Conservation (phyloP, 2,329 filamentous ascomycete species). For the Colletotrichum sp. region DNA sequence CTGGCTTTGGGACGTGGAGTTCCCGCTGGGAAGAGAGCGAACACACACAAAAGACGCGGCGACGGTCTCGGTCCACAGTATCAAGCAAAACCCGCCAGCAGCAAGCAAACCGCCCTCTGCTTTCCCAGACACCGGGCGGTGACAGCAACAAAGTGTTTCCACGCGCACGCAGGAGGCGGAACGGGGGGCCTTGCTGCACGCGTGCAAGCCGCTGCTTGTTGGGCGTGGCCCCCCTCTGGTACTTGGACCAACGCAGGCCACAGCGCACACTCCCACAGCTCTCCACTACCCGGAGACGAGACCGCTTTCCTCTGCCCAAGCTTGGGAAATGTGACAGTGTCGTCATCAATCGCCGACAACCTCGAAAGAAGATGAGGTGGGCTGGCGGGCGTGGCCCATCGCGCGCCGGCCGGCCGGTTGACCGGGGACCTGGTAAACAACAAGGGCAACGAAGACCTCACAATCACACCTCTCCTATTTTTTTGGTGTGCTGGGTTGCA, state of each 20-base stretch:
- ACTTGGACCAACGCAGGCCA: neutral
- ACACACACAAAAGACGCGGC: neutral
- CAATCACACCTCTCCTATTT: neutral
- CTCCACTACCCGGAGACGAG: neutral
- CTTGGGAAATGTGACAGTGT: neutral
- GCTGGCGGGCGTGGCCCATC: neutral
- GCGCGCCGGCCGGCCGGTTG: neutral
- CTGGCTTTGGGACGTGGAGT: neutral
- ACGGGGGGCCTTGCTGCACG: neutral
- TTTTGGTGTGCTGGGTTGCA: neutral
- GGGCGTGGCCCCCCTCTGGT: neutral
- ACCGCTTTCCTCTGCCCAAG: neutral
- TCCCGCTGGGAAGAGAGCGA: neutral
- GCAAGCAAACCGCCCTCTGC: neutral
- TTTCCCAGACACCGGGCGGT: neutral
- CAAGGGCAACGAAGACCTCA: neutral
- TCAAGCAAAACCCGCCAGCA: neutral
- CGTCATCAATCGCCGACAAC: conserved; percentile 7
- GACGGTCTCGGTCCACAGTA: neutral
- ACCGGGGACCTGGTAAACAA: neutral
- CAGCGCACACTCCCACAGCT: neutral
- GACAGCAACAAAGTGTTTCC: neutral
- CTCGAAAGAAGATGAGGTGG: neutral
- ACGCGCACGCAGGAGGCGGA: neutral
- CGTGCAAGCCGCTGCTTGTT: neutral